phyloP scores from a whole-genome alignment of 2,329 filamentous ascomycete genomes.

The Phyllosticta ampelicida region DNA sequence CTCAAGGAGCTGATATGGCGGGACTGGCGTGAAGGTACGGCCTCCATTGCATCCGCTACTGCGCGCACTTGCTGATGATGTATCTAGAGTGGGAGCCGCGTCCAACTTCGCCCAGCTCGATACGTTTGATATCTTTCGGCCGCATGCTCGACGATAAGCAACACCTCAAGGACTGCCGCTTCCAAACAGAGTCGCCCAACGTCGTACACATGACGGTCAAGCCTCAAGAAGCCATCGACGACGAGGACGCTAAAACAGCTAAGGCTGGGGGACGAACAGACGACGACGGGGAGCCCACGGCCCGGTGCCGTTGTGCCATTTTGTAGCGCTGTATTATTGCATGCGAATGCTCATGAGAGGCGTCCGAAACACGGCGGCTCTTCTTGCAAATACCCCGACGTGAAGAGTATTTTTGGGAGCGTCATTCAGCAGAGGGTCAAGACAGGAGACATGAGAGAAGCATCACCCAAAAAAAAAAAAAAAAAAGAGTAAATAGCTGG shows the following conservation, averaged over 20 bases:
- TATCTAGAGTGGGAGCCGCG: constrained; percentile 68
- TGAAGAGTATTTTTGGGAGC: not conserved
- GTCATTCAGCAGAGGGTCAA: not conserved
- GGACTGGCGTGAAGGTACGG: constrained; percentile 70
- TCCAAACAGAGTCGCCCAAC: constrained; percentile 63
- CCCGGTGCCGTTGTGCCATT: constrained; percentile 55
- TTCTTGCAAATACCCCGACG: not conserved
- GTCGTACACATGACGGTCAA: constrained; percentile 93
- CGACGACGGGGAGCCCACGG: constrained; percentile 45
- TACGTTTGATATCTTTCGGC: constrained; percentile 85
- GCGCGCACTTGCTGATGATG: not conserved
- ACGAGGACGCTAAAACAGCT: constrained; percentile 61
- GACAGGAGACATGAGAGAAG: not conserved
- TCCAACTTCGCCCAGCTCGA: constrained; percentile 77
- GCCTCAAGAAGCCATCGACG: constrained; percentile 72
- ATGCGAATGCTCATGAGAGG: not conserved
- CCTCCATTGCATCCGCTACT: not conserved
- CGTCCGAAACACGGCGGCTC: not conserved
- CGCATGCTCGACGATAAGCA: constrained; percentile 85
- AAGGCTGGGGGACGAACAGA: constrained; percentile 40
- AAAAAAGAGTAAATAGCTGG: not conserved
- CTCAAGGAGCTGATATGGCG: constrained; percentile 87
- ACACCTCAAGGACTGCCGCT: constrained; percentile 69
- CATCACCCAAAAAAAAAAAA: not conserved
- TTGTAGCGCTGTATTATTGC: constrained; percentile 34